Evolutionary conservation across 2,329 filamentous ascomycete species (phyloP), one percentile per base, ranked within the genome.

Genomic region (Xylaria sp.): DNA sequence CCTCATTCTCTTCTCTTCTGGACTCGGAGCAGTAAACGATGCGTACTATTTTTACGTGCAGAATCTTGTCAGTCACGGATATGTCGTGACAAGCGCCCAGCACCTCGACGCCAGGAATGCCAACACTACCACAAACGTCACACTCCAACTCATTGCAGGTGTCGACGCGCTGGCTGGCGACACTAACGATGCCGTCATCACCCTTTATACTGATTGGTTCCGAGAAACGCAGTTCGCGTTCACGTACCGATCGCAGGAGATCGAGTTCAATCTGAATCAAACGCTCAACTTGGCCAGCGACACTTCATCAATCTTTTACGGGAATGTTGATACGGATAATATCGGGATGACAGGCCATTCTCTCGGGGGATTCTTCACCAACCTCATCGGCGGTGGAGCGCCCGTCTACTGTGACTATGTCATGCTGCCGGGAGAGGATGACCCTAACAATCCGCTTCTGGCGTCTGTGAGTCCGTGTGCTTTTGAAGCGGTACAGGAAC

Each of bases 21-120:
- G 70, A 3, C 67, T 72, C 52, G 70, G 44, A 32, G 70, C 70
- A 25, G 70, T 72, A 23, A 32, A 72, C 13, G 70, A 72, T 50
- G 70, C 57, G 18, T 72, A 72, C 28, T 72, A 72, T 48, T 72
- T 72, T 54, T 72, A 70, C 25, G 48, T 66, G 9, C 70, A 72
- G 61, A 72, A 72, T 37, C 67, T 72, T 15, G 70, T 61, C 37
- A 72, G 70, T 44, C 59, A 67, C 55, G 70, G 70, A 12, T 72
- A 70, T 23, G 46, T 72, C 10, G 70, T 72, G 13, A 66, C 60
- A 8, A 70, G 69, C 28, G 51, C 63, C 20, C 69, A 70, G 32
- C 68, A 70, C 28, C 55, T 65, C 34, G 68, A 70, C 56, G 68
- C 68, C 12, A 60, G 68, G 32, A 55, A 39, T 23, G 68, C 68